These are phyloP conservation scores for Fusarium hostae DNA, from an alignment of 2,329 filamentous ascomycete species.

Conservation along the genomic window DNA sequence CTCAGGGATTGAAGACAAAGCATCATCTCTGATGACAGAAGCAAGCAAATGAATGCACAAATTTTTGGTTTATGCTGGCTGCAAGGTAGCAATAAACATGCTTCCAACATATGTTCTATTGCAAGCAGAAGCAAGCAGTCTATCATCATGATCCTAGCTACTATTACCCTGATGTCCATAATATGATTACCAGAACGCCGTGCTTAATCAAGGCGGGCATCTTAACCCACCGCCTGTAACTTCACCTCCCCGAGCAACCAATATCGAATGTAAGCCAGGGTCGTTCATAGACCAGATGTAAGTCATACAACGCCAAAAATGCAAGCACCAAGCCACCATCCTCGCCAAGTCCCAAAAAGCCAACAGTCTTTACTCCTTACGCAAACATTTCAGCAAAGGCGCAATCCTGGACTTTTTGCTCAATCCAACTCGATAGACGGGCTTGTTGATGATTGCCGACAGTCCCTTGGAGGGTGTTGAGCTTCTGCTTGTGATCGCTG, in stretches of 20 bases:
- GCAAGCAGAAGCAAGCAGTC: not conserved
- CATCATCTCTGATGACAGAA: not conserved
- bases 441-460: constrained; percentile 48
- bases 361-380: constrained; percentile 59
- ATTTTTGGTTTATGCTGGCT: not conserved
- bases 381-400: constrained; percentile 61
- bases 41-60: not conserved
- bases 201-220: constrained; percentile 2
- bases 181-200: constrained; percentile 18
- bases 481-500: constrained; percentile 1
- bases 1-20: not conserved
- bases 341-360: not conserved
- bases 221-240: not conserved
- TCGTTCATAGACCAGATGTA: not conserved
- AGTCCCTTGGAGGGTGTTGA: constrained; percentile 30
- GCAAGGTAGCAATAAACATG: not conserved
- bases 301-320: constrained; percentile 1
- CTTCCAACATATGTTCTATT: not conserved
- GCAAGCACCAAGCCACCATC: not conserved
- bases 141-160: not conserved
- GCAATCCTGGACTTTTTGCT: constrained; percentile 63
- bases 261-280: not conserved
- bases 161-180: not conserved
- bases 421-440: constrained; percentile 61
- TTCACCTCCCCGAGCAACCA: not conserved